Evolutionary conservation across 129 eudicot genomes (phyloP), one percentile per base, ranked within the genome.

Genomic region (Cynara cardunculus): DNA sequence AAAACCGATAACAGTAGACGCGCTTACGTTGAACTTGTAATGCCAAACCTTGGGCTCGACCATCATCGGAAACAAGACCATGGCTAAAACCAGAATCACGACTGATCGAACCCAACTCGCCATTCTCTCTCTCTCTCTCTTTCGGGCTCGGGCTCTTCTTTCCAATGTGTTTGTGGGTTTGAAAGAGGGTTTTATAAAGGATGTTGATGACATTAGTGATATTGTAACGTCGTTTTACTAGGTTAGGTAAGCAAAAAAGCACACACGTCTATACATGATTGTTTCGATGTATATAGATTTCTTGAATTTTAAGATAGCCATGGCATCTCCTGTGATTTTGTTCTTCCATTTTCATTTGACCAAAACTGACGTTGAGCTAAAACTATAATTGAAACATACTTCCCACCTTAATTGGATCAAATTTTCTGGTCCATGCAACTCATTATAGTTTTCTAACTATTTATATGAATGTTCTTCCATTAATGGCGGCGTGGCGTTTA

Each of bases 151-250:
- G 19, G n/a, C 9, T 28, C 8, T 56, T 78, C 41, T 72, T 73
- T 41, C 49, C 76, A 28, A 2, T 35, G 26, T 56, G 19, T 59
- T 46, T 56, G 76, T 75, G 3, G 65, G 25, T 46, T 59, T 34
- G 28, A 49, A 67, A 68, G 28, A 27, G 61, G 83, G 61, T 34
- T 81, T 68, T 76, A 75, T 66, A 81, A 61, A 74, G 61, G 39
- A 37, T 25, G 34, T 31, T 56, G 25, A 78, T 39, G 25, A 67
- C 5, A 21, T 13, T 71, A 62, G 12, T 66, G n/a, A 9, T 71
- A 91, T 87, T 84, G 84, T 56, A 64, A 72, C 70, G 97, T 92
- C 97, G 69, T 87, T 92, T 84, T 90, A 85, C 44, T n/a, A 32
- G 31, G 91, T 87, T 89, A 88, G 97, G 95, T 90, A 79, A 86